Conservation (phyloP, 108 stramenopile genomes). For the Cyclotella choctawhatcheeana region DNA sequence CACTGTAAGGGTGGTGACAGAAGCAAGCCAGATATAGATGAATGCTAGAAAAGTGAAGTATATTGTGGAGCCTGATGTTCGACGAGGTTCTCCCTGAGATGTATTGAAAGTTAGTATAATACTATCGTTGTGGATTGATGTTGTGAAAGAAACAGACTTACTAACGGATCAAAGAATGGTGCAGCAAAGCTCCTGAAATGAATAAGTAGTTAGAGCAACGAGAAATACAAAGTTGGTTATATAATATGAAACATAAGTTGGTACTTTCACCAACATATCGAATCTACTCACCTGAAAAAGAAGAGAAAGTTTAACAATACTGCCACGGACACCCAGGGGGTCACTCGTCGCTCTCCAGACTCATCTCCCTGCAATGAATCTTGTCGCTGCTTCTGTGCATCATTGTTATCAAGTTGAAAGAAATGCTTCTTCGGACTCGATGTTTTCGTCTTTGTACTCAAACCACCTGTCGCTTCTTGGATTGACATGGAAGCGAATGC, state of each 20-base stretch:
- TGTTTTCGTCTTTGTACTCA: not conserved
- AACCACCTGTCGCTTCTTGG: not conserved
- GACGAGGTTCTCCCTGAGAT: slow-evolving; percentile 52
- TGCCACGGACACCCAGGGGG: slow-evolving; percentile 47
- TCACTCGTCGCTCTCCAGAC: slow-evolving; percentile 26
- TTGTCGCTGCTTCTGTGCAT: no score
- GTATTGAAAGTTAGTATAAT: not conserved
- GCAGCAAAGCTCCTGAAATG: slow-evolving; percentile 45
- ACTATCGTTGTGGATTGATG: no score
- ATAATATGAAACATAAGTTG: no score
- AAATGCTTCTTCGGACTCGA: slow-evolving; percentile 2
- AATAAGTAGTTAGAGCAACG: no score
- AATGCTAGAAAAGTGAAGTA: slow-evolving; percentile 53
- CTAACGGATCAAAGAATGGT: slow-evolving; percentile 54
- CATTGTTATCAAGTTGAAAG: not conserved
- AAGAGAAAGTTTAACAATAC: slow-evolving; percentile 44
- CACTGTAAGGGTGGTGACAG: slow-evolving; percentile 50
- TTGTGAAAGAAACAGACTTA: slow-evolving; percentile 10
- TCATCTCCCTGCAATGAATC: not conserved
- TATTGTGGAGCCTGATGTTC: slow-evolving; percentile 44
- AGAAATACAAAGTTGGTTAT: no score
- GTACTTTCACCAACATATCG: not conserved
- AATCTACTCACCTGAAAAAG: slow-evolving; percentile 23
- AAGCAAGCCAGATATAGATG: slow-evolving; percentile 55
- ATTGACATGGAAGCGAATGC: not conserved